Conservation (phyloP, 2,329 filamentous ascomycete genomes). For the Colletotrichum ledebouriae region DNA sequence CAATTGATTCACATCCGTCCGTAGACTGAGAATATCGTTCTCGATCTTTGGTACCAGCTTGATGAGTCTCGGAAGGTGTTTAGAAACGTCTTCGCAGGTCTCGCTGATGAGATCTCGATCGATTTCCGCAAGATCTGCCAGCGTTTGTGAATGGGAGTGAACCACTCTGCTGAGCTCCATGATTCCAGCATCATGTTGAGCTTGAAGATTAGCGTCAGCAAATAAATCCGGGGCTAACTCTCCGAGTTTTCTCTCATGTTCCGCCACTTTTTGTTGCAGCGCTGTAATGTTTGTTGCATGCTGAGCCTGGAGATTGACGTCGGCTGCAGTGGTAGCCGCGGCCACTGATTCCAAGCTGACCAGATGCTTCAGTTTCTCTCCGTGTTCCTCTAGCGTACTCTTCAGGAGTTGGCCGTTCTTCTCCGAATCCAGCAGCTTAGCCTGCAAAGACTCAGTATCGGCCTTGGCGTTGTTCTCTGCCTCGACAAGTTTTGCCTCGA, state of each 20-base stretch:
- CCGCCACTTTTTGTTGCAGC: slow-evolving; percentile 2
- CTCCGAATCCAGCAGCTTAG: not conserved
- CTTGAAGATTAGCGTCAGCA: not conserved
- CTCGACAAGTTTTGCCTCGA: too few relatives aligned
- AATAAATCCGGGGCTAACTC: too few relatives aligned
- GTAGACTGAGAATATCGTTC: slow-evolving; percentile 4
- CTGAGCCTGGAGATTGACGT: not conserved
- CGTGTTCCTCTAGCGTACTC: slow-evolving; percentile 15
- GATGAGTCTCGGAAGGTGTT: slow-evolving; percentile 29
- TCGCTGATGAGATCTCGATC: slow-evolving; percentile 31
- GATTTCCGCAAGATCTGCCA: slow-evolving; percentile 29
- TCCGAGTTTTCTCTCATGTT: too few relatives aligned
- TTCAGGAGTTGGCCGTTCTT: slow-evolving; percentile 4
- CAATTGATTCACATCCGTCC: not conserved
- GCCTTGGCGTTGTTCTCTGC: too few relatives aligned
- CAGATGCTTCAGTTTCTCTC: slow-evolving; percentile 8
- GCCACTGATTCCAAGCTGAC: not conserved
- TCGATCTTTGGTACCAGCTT: slow-evolving; percentile 10
- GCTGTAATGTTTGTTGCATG: not conserved
- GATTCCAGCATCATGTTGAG: not conserved
- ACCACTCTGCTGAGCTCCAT: not conserved
- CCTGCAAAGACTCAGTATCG: too few relatives aligned
- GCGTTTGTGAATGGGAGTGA: too few relatives aligned
- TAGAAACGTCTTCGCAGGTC: slow-evolving; percentile 14
- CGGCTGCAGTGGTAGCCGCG: not conserved